These are phyloP conservation scores for Paratinospora sagittata DNA, from an alignment of 164 flowering plant species.

Conservation along the genomic window DNA sequence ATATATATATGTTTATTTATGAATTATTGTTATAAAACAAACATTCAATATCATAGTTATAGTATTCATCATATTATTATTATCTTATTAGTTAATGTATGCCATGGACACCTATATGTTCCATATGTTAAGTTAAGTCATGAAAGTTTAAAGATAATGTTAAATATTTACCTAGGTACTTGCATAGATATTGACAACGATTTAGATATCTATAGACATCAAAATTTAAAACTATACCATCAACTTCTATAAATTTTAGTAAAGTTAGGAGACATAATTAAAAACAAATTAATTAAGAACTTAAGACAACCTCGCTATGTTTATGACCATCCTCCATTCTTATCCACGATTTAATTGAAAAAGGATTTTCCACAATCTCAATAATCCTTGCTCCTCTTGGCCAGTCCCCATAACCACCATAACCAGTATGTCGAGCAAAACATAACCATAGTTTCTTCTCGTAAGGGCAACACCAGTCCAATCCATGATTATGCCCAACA, in stretches of 20 bases:
- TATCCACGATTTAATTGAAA: slow-evolving; percentile 77
- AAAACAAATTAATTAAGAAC: background rate
- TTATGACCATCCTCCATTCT: slow-evolving; percentile 72
- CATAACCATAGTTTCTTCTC: slow-evolving; percentile 72
- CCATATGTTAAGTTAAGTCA: too few relatives aligned
- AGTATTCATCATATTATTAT: too few relatives aligned
- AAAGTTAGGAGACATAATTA: background rate
- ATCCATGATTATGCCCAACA: slow-evolving; percentile 91
- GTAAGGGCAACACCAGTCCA: slow-evolving; percentile 92
- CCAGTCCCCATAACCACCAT: slow-evolving; percentile 92
- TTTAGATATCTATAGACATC: too few relatives aligned
- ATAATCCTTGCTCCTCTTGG: slow-evolving; percentile 72
- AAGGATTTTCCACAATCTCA: slow-evolving; percentile 52
- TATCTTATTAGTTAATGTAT: too few relatives aligned
- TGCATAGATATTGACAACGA: too few relatives aligned
- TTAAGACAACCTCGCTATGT: slow-evolving; percentile 57
- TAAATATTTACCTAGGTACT: too few relatives aligned
- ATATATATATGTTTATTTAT: too few relatives aligned
- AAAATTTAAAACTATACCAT: too few relatives aligned
- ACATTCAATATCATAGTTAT: too few relatives aligned
- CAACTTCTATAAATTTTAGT: background rate
- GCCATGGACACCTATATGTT: too few relatives aligned
- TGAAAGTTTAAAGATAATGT: too few relatives aligned
- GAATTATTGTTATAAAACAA: too few relatives aligned
- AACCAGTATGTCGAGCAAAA: slow-evolving; percentile 85